These are phyloP conservation scores for Xerocomus brunneocitrinus DNA, from an alignment of 768 basidiomycete genomes.

Conservation along the genomic window DNA sequence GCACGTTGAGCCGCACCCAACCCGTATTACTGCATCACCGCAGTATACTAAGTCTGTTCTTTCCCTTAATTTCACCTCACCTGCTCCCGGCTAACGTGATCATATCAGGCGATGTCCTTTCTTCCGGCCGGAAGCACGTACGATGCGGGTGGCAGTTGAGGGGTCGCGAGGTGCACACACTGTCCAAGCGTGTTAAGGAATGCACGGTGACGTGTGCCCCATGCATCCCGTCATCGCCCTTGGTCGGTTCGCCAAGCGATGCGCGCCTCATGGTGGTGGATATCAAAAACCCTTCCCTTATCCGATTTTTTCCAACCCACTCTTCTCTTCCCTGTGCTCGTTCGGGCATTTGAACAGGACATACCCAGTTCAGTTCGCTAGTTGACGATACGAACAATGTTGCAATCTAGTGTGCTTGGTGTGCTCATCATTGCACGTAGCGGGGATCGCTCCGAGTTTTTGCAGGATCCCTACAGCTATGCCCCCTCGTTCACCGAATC, in stretches of 20 bases:
- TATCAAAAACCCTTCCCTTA: conserved; percentile 27
- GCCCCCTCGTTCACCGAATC: conserved; percentile 58
- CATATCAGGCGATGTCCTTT: conserved; percentile 10
- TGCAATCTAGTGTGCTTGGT: conserved; percentile 49
- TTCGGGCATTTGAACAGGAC: not conserved
- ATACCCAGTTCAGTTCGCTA: not conserved
- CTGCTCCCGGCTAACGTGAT: conserved; percentile 25
- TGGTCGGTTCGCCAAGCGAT: conserved; percentile 29
- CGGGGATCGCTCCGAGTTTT: conserved; percentile 65
- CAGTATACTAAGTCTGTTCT: conserved; percentile 9
- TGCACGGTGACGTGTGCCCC: conserved; percentile 18
- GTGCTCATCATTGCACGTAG: conserved; percentile 74
- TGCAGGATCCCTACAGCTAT: conserved; percentile 70
- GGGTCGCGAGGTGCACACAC: conserved; percentile 16
- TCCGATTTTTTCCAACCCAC: conserved; percentile 10
- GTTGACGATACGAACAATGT: conserved; percentile 19
- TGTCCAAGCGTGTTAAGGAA: conserved; percentile 28
- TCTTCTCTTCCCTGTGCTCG: conserved; percentile 1
- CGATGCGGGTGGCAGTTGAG: conserved; percentile 19
- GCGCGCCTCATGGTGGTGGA: conserved; percentile 24
- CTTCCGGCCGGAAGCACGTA: conserved; percentile 24
- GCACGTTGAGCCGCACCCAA: conserved; percentile 15
- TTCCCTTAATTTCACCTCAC: conserved; percentile 22
- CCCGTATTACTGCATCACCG: conserved; percentile 5
- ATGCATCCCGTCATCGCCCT: conserved; percentile 25